phyloP scores from a whole-genome alignment of 495 filamentous ascomycete species.

The Trichoderma virens region DNA sequence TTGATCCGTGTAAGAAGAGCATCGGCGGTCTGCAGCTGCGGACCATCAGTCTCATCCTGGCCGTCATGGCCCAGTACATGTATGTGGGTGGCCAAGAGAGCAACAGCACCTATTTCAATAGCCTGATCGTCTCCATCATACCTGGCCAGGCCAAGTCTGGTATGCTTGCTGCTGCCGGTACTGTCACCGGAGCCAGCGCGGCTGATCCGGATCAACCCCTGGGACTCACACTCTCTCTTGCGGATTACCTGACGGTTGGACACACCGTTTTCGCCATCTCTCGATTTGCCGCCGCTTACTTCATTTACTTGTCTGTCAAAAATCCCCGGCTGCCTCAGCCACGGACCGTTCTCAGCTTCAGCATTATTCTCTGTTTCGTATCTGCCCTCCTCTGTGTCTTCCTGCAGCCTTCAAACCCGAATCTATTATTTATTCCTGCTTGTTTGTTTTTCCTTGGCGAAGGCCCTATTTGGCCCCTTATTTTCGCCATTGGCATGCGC shows the following conservation, averaged over 20 bases:
- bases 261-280: conserved; percentile 41
- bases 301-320: conserved; percentile 45
- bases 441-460: conserved; percentile 62
- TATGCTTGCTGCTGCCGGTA: conserved; percentile 32
- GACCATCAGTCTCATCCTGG: conserved; percentile 47
- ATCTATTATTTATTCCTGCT: conserved; percentile 48
- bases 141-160: conserved; percentile 32
- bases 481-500: conserved; percentile 60
- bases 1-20: conserved; percentile 31
- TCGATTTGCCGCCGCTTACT: conserved; percentile 36
- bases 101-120: conserved; percentile 58
- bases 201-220: conserved; percentile 27
- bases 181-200: conserved; percentile 24
- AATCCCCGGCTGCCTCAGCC: conserved; percentile 38
- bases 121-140: conserved; percentile 25
- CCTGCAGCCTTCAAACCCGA: conserved; percentile 37
- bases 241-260: conserved; percentile 42
- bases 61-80: conserved; percentile 62
- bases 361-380: conserved; percentile 37
- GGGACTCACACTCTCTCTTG: conserved; percentile 47
- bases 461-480: conserved; percentile 62
- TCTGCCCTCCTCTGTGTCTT: conserved; percentile 38
- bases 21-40: conserved; percentile 29
- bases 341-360: conserved; percentile 45
- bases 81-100: conserved; percentile 67